Conservation (phyloP, 2,329 filamentous ascomycete genomes). For the Colletotrichum sp. region DNA sequence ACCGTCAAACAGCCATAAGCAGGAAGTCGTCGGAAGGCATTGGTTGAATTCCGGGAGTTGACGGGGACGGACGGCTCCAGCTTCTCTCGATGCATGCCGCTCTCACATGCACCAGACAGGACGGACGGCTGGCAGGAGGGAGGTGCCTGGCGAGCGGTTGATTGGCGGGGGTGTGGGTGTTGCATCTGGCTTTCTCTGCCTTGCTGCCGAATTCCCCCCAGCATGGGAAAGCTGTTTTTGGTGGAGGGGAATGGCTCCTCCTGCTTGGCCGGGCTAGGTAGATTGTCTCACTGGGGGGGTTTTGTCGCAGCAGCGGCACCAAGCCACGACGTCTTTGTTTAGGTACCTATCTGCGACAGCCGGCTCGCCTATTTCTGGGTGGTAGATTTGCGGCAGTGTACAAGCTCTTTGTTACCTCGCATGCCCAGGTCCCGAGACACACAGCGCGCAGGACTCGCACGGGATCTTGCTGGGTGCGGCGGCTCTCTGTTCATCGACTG, state of each 20-base stretch:
- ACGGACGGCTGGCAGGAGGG: neutral
- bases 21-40: conserved; percentile 8
- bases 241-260: neutral
- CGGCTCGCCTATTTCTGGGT: neutral
- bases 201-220: neutral
- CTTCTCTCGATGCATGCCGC: neutral
- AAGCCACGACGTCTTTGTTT: neutral
- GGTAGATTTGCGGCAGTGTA: neutral
- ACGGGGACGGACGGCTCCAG: neutral
- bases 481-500: neutral
- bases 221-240: neutral
- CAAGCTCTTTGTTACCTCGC: neutral
- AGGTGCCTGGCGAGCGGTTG: neutral
- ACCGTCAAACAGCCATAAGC: neutral
- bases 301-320: neutral
- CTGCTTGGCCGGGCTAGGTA: neutral
- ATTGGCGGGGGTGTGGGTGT: neutral
- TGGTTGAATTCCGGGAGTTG: conserved; percentile 5
- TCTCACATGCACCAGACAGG: conserved; percentile 10
- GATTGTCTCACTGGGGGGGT: conserved; percentile 4
- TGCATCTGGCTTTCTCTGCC: neutral
- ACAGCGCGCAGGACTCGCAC: neutral
- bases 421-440: conserved; percentile 11
- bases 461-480: conserved; percentile 15
- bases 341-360: conserved; percentile 16